A percentile compares a stretch with the other conserved stretches of the same genome.
phyloP scores from a whole-genome alignment of 805 yeast species.

The Pachysolen tannophilus region DNA sequence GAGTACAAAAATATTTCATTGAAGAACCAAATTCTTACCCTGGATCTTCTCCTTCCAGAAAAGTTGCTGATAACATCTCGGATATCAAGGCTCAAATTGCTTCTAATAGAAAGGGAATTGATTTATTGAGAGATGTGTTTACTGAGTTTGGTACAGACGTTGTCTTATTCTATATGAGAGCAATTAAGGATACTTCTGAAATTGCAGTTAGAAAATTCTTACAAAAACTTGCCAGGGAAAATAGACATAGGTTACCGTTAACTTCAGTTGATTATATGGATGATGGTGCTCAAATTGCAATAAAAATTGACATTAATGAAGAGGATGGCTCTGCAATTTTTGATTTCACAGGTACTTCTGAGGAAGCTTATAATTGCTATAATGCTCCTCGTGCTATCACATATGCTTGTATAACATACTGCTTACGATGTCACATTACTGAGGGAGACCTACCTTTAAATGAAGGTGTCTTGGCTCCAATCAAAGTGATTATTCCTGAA shows the following conservation, averaged over 20 bases:
- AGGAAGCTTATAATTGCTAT: conserved; percentile 42
- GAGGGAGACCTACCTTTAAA: conserved; percentile 48
- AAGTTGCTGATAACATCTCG: conserved; percentile 43
- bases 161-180: conserved; percentile 32
- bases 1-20: conserved; percentile 35
- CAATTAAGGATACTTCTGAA: conserved; percentile 33
- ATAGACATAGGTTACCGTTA: conserved; percentile 19
- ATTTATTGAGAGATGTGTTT: conserved; percentile 27
- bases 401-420: conserved; percentile 45
- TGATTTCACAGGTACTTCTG: conserved; percentile 47
- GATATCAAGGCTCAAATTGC: conserved; percentile 35
- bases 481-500: conserved; percentile 22
- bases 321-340: conserved; percentile 35
- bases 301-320: conserved; percentile 31
- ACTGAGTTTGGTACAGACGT: conserved; percentile 29
- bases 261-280: conserved; percentile 42
- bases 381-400: conserved; percentile 50
- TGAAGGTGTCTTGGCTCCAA: conserved; percentile 38
- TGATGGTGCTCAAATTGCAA: conserved; percentile 44
- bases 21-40: conserved; percentile 37
- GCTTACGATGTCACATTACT: conserved; percentile 39
- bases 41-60: conserved; percentile 50
- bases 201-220: conserved; percentile 24
- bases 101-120: conserved; percentile 37
- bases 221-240: conserved; percentile 30